Evolutionary conservation across 257 asterid species (phyloP), one percentile per base, ranked within the genome.

Genomic region (Solanum chaucha): DNA sequence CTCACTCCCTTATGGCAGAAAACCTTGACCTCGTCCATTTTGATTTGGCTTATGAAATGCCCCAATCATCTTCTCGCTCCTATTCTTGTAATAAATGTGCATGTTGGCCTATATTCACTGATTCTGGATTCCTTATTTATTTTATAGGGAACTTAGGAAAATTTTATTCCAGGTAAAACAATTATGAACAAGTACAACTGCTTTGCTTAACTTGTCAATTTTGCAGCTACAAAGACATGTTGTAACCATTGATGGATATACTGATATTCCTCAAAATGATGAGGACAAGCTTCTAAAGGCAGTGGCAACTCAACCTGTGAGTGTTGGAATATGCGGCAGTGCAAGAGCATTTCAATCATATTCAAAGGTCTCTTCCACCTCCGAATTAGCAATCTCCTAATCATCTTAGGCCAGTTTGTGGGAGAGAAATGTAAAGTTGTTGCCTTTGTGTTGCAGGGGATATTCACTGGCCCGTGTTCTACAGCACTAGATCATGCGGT

Each of bases 241-340:
- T 64, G 99, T 97, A 70, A 97, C 98, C 38, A 94, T 97, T 41
- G 99, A 97, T 90, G 92, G 96, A 73, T 97, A 95, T 41, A 91
- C 81, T 34, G 99, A 94, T 89, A 85, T 97, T 19, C 92, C 98
- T 1, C 15, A 91, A 5, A 84, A 86, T 81, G 89, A 95, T 35
- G 99, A 97, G 95, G 90, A 91, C 85, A 92, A 89, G 93, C 94
- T 97, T 15, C 92, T 89, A 32, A 89, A 92, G 74, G 98, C 99
- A 1, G 99, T 96, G 5, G 98, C 94, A 8, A 87, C 90, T 87
- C 99, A 97, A 88, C 99, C 99, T 38, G 91, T 97, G 71, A 96
- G 99, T 77, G 99, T 97, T 32, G 99, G 99, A 70, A 94, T 97
- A 86, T 93, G 98, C 68, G 99, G 99, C 48, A 95, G 99, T 65